These are phyloP conservation scores for Corrigiola litoralis DNA, from an alignment of 179 eudicot species.

Conservation along the genomic window DNA sequence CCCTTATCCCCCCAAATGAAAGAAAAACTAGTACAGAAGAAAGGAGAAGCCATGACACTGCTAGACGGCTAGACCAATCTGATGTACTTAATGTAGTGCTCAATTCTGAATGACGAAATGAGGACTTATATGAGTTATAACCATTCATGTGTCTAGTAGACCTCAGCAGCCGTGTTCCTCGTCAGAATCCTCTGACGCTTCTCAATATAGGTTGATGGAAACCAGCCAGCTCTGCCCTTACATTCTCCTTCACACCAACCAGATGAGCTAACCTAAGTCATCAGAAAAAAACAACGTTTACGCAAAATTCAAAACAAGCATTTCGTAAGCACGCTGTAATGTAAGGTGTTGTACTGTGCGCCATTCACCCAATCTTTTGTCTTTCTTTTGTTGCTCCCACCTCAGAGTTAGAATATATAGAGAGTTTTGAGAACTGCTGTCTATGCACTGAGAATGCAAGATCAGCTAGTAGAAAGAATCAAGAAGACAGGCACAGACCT, in stretches of 20 bases:
- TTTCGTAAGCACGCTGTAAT: background rate
- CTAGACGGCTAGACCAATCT: background rate
- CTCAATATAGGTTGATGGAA: conserved; percentile 76
- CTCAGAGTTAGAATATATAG: too few species aligned
- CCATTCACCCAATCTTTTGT: too few species aligned
- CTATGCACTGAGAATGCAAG: background rate
- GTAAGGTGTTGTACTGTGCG: too few species aligned
- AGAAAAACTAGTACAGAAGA: background rate
- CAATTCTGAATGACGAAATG: too few species aligned
- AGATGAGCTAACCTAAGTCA: conserved; percentile 50
- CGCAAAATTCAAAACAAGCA: background rate
- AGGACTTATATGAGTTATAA: background rate
- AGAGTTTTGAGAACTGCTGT: too few species aligned
- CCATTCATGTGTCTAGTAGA: conserved; percentile 25
- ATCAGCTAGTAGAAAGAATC: conserved; percentile 1
- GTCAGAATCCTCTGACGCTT: conserved; percentile 66
- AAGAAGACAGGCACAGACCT: conserved; percentile 36
- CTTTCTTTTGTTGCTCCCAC: too few species aligned
- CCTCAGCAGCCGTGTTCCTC: conserved; percentile 47
- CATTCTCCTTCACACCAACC: conserved; percentile 98
- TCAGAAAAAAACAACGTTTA: background rate
- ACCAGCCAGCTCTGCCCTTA: conserved; percentile 92
- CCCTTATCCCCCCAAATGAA: too few species aligned
- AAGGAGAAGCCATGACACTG: background rate
- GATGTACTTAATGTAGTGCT: background rate